Base-by-base conservation (phyloP, 805 yeast species). In the Suhomyces sp. region DNA sequence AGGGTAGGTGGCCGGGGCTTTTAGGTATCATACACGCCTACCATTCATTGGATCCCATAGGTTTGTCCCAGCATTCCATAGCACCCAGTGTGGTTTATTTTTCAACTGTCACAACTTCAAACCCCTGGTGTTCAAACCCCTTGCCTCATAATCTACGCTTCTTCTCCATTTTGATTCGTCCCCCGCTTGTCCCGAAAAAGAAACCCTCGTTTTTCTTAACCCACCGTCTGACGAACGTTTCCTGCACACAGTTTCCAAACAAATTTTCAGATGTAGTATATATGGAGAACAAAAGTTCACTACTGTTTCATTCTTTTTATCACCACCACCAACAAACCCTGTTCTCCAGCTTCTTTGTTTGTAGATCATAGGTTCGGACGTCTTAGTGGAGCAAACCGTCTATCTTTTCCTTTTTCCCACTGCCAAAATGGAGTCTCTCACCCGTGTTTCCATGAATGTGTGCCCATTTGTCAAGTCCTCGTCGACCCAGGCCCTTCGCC, bases 391-490 rank as follows among this genome's bases (percentile, higher is more conserved):
- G 17, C 29, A 26, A 13, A 26, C 11, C 19, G 17, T 7, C 29
- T 9, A 26, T 11, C 30, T 25, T 18, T 25, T 33, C 20, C 21
- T 21, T 12, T 13, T 23, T 26, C 14, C 16, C 14, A 25, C 13
- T 14, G 11, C 29, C 31, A 36, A n/a, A 16, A 88, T 88, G 97
- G 97, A 88, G 57, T 60, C 86, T 17, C 60, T 87, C 34, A 78
- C 90, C 26, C 80, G 82, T 52, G 82, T 81, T 43, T 84, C 96
- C 15, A 72, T 82, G 65, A 74, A 70, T 46, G 77, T 84, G 33
- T 90, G 97, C 58, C 97, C 97, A 15, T 90, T 86, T 60, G 78
- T 90, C 52, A 76, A 77, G 54, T 60, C 79, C 16, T 69, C 79
- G 16, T 71, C 85, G 4, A 66, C 81, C 14, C 66, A 76, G 33